Evolutionary conservation across 768 basidiomycete species (phyloP).

Genomic region (Pleurotus tuber-regium): DNA sequence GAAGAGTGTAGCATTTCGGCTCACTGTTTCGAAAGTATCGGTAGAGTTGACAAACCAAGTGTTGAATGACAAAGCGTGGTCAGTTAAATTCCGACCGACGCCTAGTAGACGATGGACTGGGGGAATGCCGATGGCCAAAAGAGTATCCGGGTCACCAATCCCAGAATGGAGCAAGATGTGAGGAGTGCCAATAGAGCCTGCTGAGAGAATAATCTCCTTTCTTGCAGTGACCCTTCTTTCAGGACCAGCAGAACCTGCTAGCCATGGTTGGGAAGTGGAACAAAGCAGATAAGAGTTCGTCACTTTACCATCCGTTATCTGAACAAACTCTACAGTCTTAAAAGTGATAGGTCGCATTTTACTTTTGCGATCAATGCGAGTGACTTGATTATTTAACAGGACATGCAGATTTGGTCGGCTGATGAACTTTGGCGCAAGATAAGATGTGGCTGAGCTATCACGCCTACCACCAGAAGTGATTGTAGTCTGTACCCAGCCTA

Average conservation of each 20-base stretch:
- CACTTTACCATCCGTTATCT: constrained; percentile 13
- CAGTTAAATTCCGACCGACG: constrained; percentile 33
- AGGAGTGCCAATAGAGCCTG: constrained; percentile 31
- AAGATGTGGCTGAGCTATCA: constrained; percentile 28
- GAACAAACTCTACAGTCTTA: neutral
- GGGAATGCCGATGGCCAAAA: constrained; percentile 28
- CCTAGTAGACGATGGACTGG: constrained; percentile 30
- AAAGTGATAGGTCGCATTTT: neutral
- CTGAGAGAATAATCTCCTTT: constrained; percentile 38
- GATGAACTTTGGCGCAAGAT: constrained; percentile 23
- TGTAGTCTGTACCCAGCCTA: constrained; percentile 27
- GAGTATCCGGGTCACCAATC: constrained; percentile 27
- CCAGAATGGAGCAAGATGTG: constrained; percentile 35
- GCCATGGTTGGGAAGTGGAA: neutral
- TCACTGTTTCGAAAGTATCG: constrained; percentile 24
- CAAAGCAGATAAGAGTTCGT: constrained; percentile 12
- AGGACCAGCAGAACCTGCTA: neutral
- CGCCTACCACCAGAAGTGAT: constrained; percentile 24
- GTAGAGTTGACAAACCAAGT: constrained; percentile 23
- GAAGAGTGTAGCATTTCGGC: constrained; percentile 21
- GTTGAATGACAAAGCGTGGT: constrained; percentile 23
- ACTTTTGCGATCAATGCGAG: neutral
- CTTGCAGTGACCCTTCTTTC: constrained; percentile 18
- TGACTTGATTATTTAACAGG: constrained; percentile 17
- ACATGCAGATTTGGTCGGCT: constrained; percentile 30